Evolutionary conservation across 257 asterid genomes (phyloP).

Genomic region (Ocimum tenuiflorum): DNA sequence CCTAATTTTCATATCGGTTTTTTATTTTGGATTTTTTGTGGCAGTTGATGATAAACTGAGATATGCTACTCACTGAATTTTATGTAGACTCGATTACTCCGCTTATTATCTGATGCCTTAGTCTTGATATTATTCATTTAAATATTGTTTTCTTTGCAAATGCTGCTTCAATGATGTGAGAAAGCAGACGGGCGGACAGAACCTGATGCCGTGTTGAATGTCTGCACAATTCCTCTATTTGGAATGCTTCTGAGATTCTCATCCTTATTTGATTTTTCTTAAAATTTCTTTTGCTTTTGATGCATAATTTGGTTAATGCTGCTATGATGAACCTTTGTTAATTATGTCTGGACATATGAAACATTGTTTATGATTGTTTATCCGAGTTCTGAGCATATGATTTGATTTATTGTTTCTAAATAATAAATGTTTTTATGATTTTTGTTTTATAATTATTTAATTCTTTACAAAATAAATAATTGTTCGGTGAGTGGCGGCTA

Average conservation of each 20-base stretch:
- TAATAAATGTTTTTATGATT: not conserved
- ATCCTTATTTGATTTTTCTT: no score
- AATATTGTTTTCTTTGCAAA: not conserved
- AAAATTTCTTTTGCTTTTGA: not conserved
- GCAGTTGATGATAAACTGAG: slow-evolving; percentile 27
- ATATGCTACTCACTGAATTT: slow-evolving; percentile 27
- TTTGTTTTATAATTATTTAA: no score
- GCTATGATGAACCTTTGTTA: slow-evolving; percentile 42
- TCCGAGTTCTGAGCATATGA: slow-evolving; percentile 43
- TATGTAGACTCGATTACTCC: slow-evolving; percentile 39
- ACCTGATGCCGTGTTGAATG: slow-evolving; percentile 85
- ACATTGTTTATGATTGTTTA: slow-evolving; percentile 46
- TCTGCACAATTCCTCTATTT: slow-evolving; percentile 47
- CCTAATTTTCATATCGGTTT: not conserved
- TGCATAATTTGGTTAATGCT: not conserved
- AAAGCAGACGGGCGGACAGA: slow-evolving; percentile 94
- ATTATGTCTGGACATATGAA: slow-evolving; percentile 76
- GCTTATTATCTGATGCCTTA: slow-evolving; percentile 36
- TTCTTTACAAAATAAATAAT: not conserved
- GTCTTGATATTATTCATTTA: not conserved
- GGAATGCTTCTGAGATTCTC: slow-evolving; percentile 37
- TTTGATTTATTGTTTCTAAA: no score
- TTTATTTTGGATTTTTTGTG: not conserved
- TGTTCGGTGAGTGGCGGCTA: slow-evolving; percentile 23
- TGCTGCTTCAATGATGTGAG: slow-evolving; percentile 39